A percentile compares a stretch with the other conserved stretches of the same genome.
These are phyloP conservation scores for Basipetospora chlamydospora DNA, from an alignment of 2,329 filamentous ascomycete species.

Conservation along the genomic window DNA sequence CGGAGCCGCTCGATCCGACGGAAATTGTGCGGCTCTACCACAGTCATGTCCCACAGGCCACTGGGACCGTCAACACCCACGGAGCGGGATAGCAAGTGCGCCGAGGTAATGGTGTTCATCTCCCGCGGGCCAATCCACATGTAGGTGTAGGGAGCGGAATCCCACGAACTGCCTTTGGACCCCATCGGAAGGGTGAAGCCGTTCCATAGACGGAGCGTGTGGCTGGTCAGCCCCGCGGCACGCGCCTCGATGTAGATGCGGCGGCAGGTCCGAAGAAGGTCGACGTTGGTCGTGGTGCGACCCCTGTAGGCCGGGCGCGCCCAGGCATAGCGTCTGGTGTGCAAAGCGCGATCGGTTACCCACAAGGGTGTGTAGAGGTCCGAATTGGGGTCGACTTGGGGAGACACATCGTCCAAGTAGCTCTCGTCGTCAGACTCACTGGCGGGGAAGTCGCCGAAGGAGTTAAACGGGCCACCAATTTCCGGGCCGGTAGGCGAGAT, in stretches of 20 bases:
- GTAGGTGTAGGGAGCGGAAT: too few species aligned
- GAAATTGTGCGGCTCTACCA: neutral
- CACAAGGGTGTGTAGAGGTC: too few species aligned
- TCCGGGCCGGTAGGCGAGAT: too few species aligned
- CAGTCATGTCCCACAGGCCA: neutral
- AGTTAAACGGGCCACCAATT: neutral
- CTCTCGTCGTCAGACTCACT: neutral
- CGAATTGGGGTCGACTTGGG: too few species aligned
- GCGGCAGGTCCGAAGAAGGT: neutral
- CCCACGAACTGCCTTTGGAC: neutral
- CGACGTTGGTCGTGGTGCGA: neutral
- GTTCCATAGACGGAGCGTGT: neutral
- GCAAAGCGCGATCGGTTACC: too few species aligned
- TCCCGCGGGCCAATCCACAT: too few species aligned
- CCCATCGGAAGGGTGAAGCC: neutral
- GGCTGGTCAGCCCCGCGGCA: neutral
- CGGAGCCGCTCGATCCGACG: slow-evolving; percentile 1
- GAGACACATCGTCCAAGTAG: neutral
- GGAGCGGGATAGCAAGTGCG: neutral
- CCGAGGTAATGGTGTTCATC: neutral
- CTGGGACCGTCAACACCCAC: neutral
- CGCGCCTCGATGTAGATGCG: neutral
- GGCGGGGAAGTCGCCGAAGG: too few species aligned
- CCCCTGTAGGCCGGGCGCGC: neutral
- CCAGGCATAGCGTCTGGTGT: too few species aligned